A percentile compares a stretch with the other conserved stretches of the same genome.
Conservation (phyloP, 2,329 filamentous ascomycete species). For the Metarhizium rileyi region DNA sequence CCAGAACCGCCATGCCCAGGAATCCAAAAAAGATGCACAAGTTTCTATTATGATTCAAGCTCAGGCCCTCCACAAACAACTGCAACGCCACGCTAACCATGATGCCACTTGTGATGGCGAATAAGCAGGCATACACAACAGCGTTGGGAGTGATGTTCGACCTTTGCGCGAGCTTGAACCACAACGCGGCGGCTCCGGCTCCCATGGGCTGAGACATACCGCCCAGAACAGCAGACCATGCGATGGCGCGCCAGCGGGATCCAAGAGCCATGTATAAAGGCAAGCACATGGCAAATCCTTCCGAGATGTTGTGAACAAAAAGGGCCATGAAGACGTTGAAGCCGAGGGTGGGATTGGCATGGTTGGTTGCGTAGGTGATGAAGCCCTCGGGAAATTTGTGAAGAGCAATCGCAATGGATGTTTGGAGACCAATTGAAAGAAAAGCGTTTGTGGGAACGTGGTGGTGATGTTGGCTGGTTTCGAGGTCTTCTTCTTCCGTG, state of each 20-base stretch:
- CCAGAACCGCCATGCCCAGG: constrained; percentile 78
- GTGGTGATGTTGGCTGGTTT: constrained; percentile 65
- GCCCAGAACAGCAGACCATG: constrained; percentile 74
- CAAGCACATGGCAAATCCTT: constrained; percentile 89
- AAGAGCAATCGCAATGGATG: constrained; percentile 84
- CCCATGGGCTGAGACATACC: constrained; percentile 82
- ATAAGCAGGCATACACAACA: constrained; percentile 70
- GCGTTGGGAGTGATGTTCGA: constrained; percentile 40
- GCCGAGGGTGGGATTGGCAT: constrained; percentile 81
- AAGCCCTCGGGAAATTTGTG: constrained; percentile 88
- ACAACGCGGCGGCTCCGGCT: constrained; percentile 72
- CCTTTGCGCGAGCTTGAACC: constrained; percentile 63
- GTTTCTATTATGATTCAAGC: constrained; percentile 68
- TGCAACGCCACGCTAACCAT: constrained; percentile 92
- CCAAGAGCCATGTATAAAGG: constrained; percentile 86
- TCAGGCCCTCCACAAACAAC: constrained; percentile 77
- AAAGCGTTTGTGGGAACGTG: constrained; percentile 94
- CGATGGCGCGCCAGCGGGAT: constrained; percentile 70
- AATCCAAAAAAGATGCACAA: constrained; percentile 75
- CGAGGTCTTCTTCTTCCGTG: constrained; percentile 30
- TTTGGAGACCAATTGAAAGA: constrained; percentile 89
- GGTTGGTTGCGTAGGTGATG: constrained; percentile 94
- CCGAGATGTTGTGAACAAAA: constrained; percentile 96
- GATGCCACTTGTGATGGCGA: constrained; percentile 82
- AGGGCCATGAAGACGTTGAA: constrained; percentile 90